Evolutionary conservation across 176 grass and related monocot species (phyloP).

Genomic region (Oryza rufipogon): DNA sequence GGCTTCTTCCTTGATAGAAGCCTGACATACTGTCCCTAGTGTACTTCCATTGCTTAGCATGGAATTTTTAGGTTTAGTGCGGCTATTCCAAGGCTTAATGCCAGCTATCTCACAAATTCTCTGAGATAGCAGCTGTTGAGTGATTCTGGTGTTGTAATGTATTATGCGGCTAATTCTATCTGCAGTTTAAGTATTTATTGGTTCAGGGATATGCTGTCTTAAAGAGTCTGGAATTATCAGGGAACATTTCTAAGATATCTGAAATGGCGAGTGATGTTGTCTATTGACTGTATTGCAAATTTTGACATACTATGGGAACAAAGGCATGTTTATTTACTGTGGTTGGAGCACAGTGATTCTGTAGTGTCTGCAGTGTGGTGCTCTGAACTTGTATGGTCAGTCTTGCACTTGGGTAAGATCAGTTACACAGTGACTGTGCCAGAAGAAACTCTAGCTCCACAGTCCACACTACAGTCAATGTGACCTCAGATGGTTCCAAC

Average conservation of each 20-base stretch:
- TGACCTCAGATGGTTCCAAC: background rate
- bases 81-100: conserved; percentile 35
- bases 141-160: conserved; percentile 63
- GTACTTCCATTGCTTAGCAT: conserved; percentile 42
- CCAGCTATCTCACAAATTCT: conserved; percentile 45
- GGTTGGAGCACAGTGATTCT: background rate
- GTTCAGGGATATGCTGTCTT: background rate
- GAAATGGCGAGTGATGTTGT: background rate
- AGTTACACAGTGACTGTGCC: background rate
- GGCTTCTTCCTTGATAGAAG: background rate
- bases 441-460: background rate
- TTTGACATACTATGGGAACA: background rate
- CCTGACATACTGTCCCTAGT: conserved; percentile 22
- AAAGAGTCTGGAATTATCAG: conserved; percentile 13
- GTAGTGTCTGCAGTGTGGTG: background rate
- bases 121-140: conserved; percentile 64
- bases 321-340: background rate
- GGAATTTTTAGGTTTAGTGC: conserved; percentile 50
- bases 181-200: conserved; percentile 43
- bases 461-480: background rate
- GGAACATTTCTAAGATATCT: conserved; percentile 9
- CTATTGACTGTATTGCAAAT: background rate
- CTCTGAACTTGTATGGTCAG: background rate
- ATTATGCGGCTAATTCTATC: conserved; percentile 71
- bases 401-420: background rate